These are phyloP conservation scores for Neospermospora avenae DNA, from an alignment of 2,329 filamentous ascomycete species.

Conservation along the genomic window DNA sequence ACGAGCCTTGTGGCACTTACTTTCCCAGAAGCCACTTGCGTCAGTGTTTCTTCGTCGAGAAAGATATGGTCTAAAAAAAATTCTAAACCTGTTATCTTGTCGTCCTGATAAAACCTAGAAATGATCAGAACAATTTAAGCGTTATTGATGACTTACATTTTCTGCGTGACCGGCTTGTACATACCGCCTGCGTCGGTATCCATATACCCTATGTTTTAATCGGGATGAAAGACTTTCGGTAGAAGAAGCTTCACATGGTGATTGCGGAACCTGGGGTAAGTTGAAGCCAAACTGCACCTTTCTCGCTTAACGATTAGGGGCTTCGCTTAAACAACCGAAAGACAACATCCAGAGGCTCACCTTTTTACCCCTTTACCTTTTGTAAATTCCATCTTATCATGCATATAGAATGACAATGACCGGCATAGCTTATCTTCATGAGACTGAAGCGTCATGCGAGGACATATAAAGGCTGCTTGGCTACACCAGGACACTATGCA, in stretches of 20 bases:
- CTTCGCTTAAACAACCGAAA: neutral
- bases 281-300: neutral
- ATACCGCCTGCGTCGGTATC: neutral
- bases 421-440: neutral
- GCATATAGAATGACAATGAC: neutral
- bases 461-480: neutral
- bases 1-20: neutral
- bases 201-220: neutral
- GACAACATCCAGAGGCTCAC: neutral
- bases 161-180: neutral
- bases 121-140: neutral
- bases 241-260: neutral
- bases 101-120: neutral
- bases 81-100: neutral
- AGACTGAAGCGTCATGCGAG: neutral
- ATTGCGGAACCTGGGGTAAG: neutral
- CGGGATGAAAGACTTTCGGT: neutral
- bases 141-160: neutral
- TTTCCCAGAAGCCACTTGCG: neutral
- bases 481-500: neutral
- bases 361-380: neutral
- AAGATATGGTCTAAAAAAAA: neutral
- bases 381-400: neutral
- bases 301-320: neutral
- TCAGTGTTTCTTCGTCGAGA: neutral